Percentiles rank a stretch among this genome's conserved stretches.
These are phyloP conservation scores for Gossypium bickii DNA, from an alignment of 345 rosid genomes.

Conservation along the genomic window DNA sequence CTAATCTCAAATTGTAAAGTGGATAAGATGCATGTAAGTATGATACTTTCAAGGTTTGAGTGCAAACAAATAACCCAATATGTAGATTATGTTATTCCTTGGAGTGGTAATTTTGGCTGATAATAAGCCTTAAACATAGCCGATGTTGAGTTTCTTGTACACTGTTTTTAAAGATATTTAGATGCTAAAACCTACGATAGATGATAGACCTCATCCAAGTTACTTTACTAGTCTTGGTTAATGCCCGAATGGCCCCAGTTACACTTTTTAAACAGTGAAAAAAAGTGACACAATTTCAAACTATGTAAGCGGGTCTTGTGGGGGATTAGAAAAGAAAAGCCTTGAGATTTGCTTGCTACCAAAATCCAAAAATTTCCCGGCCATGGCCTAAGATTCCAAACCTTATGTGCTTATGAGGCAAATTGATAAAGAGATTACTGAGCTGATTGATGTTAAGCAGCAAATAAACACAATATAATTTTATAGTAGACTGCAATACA, in stretches of 20 bases:
- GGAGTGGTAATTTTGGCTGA: conserved; percentile 34
- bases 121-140: conserved; percentile 30
- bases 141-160: conserved; percentile 39
- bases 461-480: neutral
- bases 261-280: neutral
- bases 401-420: neutral
- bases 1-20: too few species aligned
- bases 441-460: neutral
- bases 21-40: too few species aligned
- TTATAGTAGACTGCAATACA: neutral
- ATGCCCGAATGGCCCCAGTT: neutral
- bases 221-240: neutral
- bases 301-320: conserved; percentile 27
- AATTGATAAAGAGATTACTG: neutral
- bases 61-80: neutral
- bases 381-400: conserved; percentile 11
- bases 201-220: neutral
- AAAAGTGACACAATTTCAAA: conserved; percentile 21
- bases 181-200: conserved; percentile 8
- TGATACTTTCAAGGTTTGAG: neutral
- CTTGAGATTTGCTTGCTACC: conserved; percentile 19
- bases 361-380: conserved; percentile 17
- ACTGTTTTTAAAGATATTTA: neutral
- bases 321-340: neutral
- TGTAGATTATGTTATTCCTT: conserved; percentile 22